These are phyloP conservation scores for Lactarius deliciosus DNA, from an alignment of 768 basidiomycete species.

Conservation along the genomic window DNA sequence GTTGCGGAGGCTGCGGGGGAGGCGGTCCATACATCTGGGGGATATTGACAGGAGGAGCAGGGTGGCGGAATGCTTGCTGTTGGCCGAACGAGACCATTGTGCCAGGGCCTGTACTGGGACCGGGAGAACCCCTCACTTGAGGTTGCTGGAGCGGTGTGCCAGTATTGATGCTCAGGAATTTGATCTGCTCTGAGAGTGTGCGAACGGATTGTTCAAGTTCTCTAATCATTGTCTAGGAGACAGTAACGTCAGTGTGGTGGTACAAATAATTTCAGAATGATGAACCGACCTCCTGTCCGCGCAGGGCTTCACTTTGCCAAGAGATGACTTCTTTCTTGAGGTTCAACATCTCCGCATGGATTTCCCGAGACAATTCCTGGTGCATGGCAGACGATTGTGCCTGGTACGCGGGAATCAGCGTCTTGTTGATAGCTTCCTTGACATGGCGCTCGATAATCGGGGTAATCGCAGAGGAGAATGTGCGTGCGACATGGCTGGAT, in stretches of 20 bases:
- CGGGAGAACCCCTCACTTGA: constrained; percentile 26
- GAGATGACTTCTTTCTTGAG: constrained; percentile 77
- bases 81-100: constrained; percentile 22
- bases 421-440: constrained; percentile 73
- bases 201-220: constrained; percentile 81
- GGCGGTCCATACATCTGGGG: constrained; percentile 35
- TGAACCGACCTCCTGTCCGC: constrained; percentile 69
- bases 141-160: constrained; percentile 32
- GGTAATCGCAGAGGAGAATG: constrained; percentile 67
- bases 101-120: constrained; percentile 23
- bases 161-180: constrained; percentile 64
- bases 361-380: constrained; percentile 74
- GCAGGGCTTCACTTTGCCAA: constrained; percentile 79
- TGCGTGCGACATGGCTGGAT: constrained; percentile 71
- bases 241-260: constrained; percentile 18
- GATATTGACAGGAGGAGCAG: constrained; percentile 39
- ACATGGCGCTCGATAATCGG: constrained; percentile 80
- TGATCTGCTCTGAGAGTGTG: constrained; percentile 76
- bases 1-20: constrained; percentile 26
- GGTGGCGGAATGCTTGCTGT: constrained; percentile 32
- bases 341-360: constrained; percentile 69
- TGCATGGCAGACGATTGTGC: constrained; percentile 75
- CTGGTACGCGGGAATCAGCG: constrained; percentile 71
- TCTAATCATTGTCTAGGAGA: constrained; percentile 62
- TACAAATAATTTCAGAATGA: constrained; percentile 12